Evolutionary conservation across 495 filamentous ascomycete genomes (phyloP).

Genomic region (Hyphodiscus hymeniophilus): DNA sequence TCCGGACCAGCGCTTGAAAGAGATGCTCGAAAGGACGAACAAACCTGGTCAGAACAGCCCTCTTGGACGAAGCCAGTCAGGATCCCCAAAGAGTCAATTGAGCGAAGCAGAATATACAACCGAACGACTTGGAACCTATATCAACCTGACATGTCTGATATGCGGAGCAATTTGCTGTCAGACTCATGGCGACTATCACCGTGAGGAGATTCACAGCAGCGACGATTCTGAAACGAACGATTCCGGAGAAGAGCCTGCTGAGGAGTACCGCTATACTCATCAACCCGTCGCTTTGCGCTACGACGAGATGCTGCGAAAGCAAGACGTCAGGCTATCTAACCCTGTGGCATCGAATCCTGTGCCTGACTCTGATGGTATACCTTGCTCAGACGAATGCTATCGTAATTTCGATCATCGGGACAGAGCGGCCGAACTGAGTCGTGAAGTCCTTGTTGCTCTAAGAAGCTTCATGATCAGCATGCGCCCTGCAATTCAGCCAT

Average conservation of each 20-base stretch:
- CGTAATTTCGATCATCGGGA: background rate
- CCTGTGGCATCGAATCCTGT: background rate
- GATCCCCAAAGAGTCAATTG: background rate
- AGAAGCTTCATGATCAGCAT: conserved; percentile 10
- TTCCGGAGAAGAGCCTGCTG: background rate
- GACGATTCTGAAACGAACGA: conserved; percentile 5
- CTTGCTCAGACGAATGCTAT: conserved; percentile 16
- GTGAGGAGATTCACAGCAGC: background rate
- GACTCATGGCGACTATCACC: conserved; percentile 19
- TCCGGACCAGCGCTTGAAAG: conserved; percentile 10
- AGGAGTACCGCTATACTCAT: conserved; percentile 1
- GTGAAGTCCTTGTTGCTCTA: conserved; percentile 1
- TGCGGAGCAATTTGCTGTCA: conserved; percentile 17
- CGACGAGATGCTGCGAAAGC: conserved; percentile 1
- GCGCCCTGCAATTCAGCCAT: conserved; percentile 7
- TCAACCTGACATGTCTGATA: conserved; percentile 15
- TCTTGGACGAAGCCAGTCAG: background rate
- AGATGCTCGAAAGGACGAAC: conserved; percentile 9
- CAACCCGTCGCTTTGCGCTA: background rate
- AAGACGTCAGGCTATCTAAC: background rate
- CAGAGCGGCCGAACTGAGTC: background rate
- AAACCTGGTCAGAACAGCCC: conserved; percentile 3
- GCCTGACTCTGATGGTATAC: background rate
- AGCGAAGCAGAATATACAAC: background rate
- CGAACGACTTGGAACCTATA: conserved; percentile 14